These are phyloP conservation scores for Citrullus amarus DNA, from an alignment of 306 rosid species.

Conservation along the genomic window DNA sequence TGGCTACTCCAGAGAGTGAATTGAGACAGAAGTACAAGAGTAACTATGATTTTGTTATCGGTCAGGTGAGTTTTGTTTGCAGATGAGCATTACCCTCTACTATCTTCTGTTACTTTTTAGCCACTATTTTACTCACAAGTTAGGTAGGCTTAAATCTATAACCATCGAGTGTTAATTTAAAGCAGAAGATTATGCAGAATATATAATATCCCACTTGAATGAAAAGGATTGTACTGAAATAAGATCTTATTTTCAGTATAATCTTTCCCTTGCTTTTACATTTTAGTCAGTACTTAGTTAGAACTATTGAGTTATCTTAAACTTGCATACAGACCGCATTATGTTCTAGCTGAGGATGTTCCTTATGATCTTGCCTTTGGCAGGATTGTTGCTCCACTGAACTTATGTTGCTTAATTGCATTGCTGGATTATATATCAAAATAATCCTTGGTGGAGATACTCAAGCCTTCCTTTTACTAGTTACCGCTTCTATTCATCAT, in stretches of 20 bases:
- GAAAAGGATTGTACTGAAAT: background rate
- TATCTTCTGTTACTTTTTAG: background rate
- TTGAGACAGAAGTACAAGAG: slow-evolving; percentile 74
- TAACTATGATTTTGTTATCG: slow-evolving; percentile 73
- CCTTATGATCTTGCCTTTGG: background rate
- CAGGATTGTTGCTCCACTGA: background rate
- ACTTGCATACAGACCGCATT: background rate
- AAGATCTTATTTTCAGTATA: background rate
- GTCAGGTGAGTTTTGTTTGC: slow-evolving; percentile 44
- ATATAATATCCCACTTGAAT: background rate
- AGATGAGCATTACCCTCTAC: slow-evolving; percentile 1
- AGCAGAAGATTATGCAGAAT: background rate
- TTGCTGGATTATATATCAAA: background rate
- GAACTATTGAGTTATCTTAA: background rate
- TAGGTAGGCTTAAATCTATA: background rate
- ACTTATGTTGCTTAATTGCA: background rate
- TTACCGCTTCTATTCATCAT: background rate
- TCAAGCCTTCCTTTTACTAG: background rate
- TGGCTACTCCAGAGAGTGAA: slow-evolving; percentile 62
- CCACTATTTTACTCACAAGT: background rate
- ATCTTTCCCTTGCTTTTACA: background rate
- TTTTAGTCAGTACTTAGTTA: background rate
- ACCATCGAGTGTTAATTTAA: background rate
- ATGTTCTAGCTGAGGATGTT: background rate
- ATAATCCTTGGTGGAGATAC: background rate